Evolutionary conservation across 208 protist species (phyloP).

Genomic region (Lotmaria passim): DNA sequence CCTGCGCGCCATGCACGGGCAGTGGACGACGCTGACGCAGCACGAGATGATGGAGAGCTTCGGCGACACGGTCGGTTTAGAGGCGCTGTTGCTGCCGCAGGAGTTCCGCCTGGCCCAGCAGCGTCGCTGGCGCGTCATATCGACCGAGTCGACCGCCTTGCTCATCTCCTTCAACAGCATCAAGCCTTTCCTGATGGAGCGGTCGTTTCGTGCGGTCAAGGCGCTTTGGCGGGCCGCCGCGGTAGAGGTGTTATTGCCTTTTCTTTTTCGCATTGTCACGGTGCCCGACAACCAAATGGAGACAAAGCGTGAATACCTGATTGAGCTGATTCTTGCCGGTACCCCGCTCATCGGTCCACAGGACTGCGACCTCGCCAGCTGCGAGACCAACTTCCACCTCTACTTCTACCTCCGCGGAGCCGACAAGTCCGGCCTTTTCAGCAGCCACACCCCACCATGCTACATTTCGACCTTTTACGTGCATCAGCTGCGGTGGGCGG

Average conservation of each 20-base stretch:
- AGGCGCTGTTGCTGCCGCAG: constrained; percentile 60
- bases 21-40: constrained; percentile 67
- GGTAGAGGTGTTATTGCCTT: constrained; percentile 65
- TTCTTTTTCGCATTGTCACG: constrained; percentile 66
- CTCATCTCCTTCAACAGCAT: constrained; percentile 80
- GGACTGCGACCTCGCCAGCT: constrained; percentile 63
- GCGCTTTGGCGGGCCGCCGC: constrained; percentile 80
- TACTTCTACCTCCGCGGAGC: constrained; percentile 81
- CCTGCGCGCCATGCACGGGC: constrained; percentile 59
- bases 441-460: constrained; percentile 63
- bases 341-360: constrained; percentile 77
- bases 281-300: constrained; percentile 46
- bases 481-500: constrained; percentile 58
- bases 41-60: constrained; percentile 64
- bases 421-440: constrained; percentile 67
- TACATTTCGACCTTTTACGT: constrained; percentile 78
- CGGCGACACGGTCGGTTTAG: constrained; percentile 71
- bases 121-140: constrained; percentile 66
- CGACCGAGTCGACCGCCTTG: constrained; percentile 66
- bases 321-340: constrained; percentile 58
- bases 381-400: constrained; percentile 61
- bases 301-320: constrained; percentile 58
- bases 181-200: constrained; percentile 75
- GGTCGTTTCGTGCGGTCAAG: constrained; percentile 71
- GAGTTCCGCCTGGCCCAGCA: constrained; percentile 50